Evolutionary conservation across 441 rosid genomes (phyloP).

Genomic region (Pelargonium fulgidum): DNA sequence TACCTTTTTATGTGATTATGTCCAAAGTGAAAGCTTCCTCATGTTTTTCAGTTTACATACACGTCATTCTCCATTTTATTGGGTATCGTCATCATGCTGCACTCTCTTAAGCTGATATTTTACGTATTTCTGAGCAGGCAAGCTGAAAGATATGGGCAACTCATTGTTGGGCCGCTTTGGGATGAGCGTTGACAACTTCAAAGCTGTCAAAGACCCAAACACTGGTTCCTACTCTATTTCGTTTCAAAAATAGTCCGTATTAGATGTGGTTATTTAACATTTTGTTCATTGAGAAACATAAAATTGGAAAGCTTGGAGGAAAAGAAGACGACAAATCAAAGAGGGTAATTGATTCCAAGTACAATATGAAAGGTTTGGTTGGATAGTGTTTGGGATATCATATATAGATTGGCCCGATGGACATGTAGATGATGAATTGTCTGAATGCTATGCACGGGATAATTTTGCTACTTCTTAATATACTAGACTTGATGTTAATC

Average conservation of each 20-base stretch:
- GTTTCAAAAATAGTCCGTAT: slow-evolving; percentile 47
- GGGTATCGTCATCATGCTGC: not conserved
- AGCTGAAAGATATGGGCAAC: slow-evolving; percentile 90
- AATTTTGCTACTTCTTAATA: too few species aligned
- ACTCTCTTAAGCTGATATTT: not conserved
- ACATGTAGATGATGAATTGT: too few species aligned
- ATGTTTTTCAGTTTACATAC: not conserved
- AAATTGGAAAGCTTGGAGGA: slow-evolving; percentile 6
- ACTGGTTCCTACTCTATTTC: slow-evolving; percentile 85
- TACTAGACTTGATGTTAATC: too few species aligned
- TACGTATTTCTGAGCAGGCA: slow-evolving; percentile 38
- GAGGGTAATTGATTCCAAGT: not conserved
- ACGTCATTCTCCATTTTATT: not conserved
- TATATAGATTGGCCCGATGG: too few species aligned
- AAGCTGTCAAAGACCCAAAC: slow-evolving; percentile 90
- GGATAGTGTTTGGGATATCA: not conserved
- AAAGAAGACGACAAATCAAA: not conserved
- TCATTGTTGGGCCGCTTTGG: slow-evolving; percentile 81
- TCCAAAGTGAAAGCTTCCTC: not conserved
- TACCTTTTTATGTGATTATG: not conserved
- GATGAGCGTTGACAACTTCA: slow-evolving; percentile 88
- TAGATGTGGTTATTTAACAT: not conserved
- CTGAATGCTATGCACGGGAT: too few species aligned
- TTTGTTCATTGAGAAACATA: slow-evolving; percentile 4
- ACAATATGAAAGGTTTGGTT: not conserved